Evolutionary conservation across 768 basidiomycete species (phyloP).

Genomic region (Tubosaeta brunneosetosa): DNA sequence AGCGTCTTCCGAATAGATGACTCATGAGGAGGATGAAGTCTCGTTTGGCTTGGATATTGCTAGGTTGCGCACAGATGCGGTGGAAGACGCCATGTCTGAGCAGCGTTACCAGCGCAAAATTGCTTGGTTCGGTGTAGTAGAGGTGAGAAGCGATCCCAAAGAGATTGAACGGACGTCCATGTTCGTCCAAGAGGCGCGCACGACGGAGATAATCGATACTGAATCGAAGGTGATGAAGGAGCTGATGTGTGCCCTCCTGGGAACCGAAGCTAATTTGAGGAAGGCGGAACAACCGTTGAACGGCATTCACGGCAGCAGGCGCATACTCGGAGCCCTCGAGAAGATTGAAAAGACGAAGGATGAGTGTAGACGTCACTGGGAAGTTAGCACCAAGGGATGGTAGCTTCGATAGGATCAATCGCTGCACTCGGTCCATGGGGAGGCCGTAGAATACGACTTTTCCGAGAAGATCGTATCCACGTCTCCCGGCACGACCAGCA

Average conservation of each 20-base stretch:
- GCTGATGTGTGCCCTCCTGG: slow-evolving; percentile 48
- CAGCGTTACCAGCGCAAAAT: slow-evolving; percentile 58
- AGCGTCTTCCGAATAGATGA: slow-evolving; percentile 63
- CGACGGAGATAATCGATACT: slow-evolving; percentile 67
- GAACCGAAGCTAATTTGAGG: slow-evolving; percentile 58
- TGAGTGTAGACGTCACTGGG: slow-evolving; percentile 62
- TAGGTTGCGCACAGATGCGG: slow-evolving; percentile 43
- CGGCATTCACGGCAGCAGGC: slow-evolving; percentile 42
- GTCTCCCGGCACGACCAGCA: slow-evolving; percentile 66
- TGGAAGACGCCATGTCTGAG: slow-evolving; percentile 58
- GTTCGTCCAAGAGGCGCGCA: slow-evolving; percentile 45
- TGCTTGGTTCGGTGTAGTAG: slow-evolving; percentile 66
- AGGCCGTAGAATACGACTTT: slow-evolving; percentile 73
- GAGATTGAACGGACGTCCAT: slow-evolving; percentile 55
- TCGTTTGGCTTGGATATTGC: slow-evolving; percentile 38
- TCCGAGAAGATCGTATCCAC: slow-evolving; percentile 65
- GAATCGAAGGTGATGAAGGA: slow-evolving; percentile 64
- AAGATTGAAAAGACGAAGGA: slow-evolving; percentile 60
- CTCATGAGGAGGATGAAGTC: slow-evolving; percentile 53
- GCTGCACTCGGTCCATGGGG: slow-evolving; percentile 57
- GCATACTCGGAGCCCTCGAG: slow-evolving; percentile 56
- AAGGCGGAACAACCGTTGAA: slow-evolving; percentile 50
- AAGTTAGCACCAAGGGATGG: slow-evolving; percentile 61
- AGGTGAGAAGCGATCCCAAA: slow-evolving; percentile 51
- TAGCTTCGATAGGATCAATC: slow-evolving; percentile 57